Conservation (phyloP, 179 eudicot genomes). For the Spinacia oleracea region DNA sequence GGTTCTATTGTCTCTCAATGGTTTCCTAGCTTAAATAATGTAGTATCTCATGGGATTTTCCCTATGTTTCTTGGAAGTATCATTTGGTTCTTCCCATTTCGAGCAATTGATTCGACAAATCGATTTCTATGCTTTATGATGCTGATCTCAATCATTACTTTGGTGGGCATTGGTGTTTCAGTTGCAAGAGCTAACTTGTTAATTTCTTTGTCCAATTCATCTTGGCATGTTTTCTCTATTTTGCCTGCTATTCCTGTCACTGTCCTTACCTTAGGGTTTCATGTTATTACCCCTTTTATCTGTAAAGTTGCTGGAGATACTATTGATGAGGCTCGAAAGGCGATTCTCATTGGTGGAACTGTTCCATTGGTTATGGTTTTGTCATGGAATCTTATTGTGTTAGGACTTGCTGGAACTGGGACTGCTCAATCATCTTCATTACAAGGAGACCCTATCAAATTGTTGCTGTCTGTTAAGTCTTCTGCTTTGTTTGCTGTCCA, state of each 20-base stretch:
- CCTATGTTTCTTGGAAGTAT: conserved; percentile 48
- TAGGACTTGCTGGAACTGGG: conserved; percentile 61
- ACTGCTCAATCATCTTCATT: conserved; percentile 23
- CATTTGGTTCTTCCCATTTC: conserved; percentile 48
- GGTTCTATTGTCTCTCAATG: conserved; percentile 56
- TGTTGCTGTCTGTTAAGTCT: conserved; percentile 60
- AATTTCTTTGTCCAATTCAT: conserved; percentile 44
- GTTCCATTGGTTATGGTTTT: conserved; percentile 67
- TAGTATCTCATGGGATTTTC: conserved; percentile 43
- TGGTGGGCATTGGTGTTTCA: conserved; percentile 53
- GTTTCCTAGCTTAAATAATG: conserved; percentile 45
- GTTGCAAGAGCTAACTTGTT: conserved; percentile 48
- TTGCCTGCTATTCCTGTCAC: conserved; percentile 72
- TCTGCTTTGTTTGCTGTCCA: conserved; percentile 61
- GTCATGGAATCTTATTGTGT: conserved; percentile 64
- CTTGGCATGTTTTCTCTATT: conserved; percentile 52
- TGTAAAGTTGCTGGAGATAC: conserved; percentile 63
- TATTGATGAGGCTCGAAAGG: conserved; percentile 50
- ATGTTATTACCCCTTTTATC: conserved; percentile 69
- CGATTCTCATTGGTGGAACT: conserved; percentile 60
- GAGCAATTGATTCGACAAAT: conserved; percentile 51
- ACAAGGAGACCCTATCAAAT: conserved; percentile 47
- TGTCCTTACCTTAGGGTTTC: conserved; percentile 76
- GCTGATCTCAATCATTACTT: conserved; percentile 57
- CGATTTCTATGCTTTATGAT: conserved; percentile 55